Evolutionary conservation across 345 rosid genomes (phyloP), one percentile per base, ranked within the genome.

Genomic region (Citrus trifoliata): DNA sequence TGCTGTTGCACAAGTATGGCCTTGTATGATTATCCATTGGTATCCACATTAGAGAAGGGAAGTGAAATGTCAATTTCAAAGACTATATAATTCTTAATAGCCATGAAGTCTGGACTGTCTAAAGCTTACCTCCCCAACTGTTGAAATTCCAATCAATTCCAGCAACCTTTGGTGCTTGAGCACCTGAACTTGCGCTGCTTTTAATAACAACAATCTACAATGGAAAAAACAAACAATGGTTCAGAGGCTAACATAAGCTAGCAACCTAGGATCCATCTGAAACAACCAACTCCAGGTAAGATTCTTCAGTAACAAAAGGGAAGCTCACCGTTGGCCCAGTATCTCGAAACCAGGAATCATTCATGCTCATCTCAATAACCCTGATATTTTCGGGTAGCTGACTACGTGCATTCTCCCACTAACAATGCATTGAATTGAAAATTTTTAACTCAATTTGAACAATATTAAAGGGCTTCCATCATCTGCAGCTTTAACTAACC

Each of bases 331-430:
- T 96, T 73, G 99, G 97, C 62, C 98, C 99, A 67, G 90, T 86
- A 83, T 96, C 99, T 1, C 98, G 96, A 80, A 96, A 90, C 99
- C 99, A 96, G 63, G 98, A 89, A 83, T 92, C 99, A 33, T 94
- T 90, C 95, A 93, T 92, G 78, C 97, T 91, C 93, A 96, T 89
- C 88, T 94, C 98, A 80, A 92, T 68, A 71, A 96, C 93, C 88
- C 97, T 87, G 77, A 96, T 81, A 62, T 90, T 84, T 42, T 83
- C 86, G 30, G 98, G 99, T 74, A 96, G 86, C 82, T 80, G 92
- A 55, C 78, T 85, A 71, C 94, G 88, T 33, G 98, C 99, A 83
- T 89, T 91, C 42, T 85, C 89, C 98, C 98, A 96, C 99, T 94
- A 68, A 74, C 16, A 64, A 82, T 24, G 13, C 77, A 83, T 24